Base-by-base conservation (phyloP, 371 early-diverging fungal genomes). In the Catenaria anguillulae region DNA sequence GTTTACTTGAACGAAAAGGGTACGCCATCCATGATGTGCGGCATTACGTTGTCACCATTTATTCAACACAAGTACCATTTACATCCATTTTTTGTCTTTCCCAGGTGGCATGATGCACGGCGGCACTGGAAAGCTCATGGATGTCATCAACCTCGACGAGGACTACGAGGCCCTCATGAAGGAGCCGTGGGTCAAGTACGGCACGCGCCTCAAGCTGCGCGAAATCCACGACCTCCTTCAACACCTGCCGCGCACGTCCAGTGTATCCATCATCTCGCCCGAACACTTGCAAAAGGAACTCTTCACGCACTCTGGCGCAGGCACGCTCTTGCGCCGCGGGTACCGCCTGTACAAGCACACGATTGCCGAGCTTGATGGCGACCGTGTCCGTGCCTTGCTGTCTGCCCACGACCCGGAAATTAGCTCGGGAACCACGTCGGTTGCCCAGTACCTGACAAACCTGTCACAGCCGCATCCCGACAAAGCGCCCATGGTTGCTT, bases 141-240 rank as follows among this genome's bases (percentile, higher is more conserved):
- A 90, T 70, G 83, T 85, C 13, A 93, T 97, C 71, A 93, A 95
- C 66, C 68, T 95, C 63, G 95, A 97, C 77, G 93, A 97, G 83
- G 94, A 87, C 68, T 75, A 79, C 68, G 92, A 90, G 33, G 86
- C 81, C 60, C 73, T 92, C 62, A 73, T 94, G 65, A 86, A 89
- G 75, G 82, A 92, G 75, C 81, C 89, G 33, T 97, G 97, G 97
- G 94, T 94, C 56, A 83, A 81, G 67, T 92, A 93, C 71, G 97
- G 97, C 40, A 93, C 93, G 36, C 88, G 88, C 75, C 86, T 97
- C 65, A 97, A 95, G 83, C 85, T 97, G 61, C 79, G 75, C 60
- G 91, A 97, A 74, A 92, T 93, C 73, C 92, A 93, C 73, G 93
- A 93, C 70, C 80, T 97, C 10, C 79, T 97, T 48, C 90, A 90